A percentile compares a stretch with the other conserved stretches of the same genome.
phyloP scores from a whole-genome alignment of 1,139 yeast genomes.

The Yamadazyma conglobata region DNA sequence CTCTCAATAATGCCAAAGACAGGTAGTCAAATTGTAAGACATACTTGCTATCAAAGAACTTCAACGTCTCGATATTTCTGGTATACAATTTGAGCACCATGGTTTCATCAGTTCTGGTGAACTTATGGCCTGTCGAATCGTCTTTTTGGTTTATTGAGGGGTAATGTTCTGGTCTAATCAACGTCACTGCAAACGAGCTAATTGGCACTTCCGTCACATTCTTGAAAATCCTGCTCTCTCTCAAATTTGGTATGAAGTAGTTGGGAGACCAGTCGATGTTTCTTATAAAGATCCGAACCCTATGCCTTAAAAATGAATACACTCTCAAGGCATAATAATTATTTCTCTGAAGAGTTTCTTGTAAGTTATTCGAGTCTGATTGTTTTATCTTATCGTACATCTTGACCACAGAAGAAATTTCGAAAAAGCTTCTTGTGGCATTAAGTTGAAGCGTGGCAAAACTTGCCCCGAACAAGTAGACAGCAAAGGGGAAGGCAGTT shows the following conservation, averaged over 20 bases:
- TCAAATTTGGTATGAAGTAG: constrained; percentile 7
- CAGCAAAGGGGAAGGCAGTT: constrained; percentile 23
- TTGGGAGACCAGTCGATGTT: constrained; percentile 18
- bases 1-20: constrained; percentile 24
- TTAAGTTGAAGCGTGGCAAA: constrained; percentile 19
- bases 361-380: constrained; percentile 9
- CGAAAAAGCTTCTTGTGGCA: constrained; percentile 15
- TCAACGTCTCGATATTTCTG: constrained; percentile 27
- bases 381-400: neutral
- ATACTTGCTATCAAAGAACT: constrained; percentile 21
- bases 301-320: constrained; percentile 24
- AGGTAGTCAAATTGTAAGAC: constrained; percentile 26
- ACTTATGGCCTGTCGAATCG: constrained; percentile 12
- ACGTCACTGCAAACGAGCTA: constrained; percentile 23
- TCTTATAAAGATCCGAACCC: constrained; percentile 18
- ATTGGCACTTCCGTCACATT: constrained; percentile 24
- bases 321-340: constrained; percentile 26
- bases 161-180: constrained; percentile 33
- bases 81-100: constrained; percentile 22
- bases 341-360: constrained; percentile 23
- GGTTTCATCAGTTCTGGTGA: constrained; percentile 23
- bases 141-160: constrained; percentile 17
- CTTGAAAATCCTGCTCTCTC: constrained; percentile 17
- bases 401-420: constrained; percentile 11
- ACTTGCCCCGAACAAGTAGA: constrained; percentile 22